phyloP scores from a whole-genome alignment of 108 stramenopile species.

The Cyclotella cryptica region DNA sequence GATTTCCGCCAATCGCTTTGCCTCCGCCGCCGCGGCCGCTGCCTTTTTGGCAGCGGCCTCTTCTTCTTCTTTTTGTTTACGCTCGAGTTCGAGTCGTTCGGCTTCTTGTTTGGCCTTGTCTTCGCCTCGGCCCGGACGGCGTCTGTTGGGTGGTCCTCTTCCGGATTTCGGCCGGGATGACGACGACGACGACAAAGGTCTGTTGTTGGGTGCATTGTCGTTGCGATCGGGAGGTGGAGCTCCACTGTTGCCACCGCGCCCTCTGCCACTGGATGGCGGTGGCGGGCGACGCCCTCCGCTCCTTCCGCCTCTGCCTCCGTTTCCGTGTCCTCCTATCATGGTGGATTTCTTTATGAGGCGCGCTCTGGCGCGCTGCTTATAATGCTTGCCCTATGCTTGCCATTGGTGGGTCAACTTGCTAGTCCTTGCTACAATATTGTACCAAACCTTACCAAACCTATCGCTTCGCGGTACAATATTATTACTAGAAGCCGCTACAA shows the following conservation, averaged over 20 bases:
- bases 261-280: conserved; percentile 5
- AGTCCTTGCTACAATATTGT: too few species aligned
- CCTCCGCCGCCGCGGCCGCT: conserved; percentile 10
- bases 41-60: conserved; percentile 17
- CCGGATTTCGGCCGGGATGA: not conserved
- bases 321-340: not conserved
- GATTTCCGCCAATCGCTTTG: conserved; percentile 24
- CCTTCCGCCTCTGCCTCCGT: not conserved
- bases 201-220: not conserved
- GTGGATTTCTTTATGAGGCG: too few species aligned
- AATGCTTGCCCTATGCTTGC: too few species aligned
- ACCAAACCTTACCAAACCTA: too few species aligned
- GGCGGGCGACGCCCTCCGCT: not conserved
- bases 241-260: not conserved
- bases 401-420: too few species aligned
- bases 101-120: not conserved
- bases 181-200: not conserved
- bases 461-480: too few species aligned
- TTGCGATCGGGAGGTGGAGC: not conserved
- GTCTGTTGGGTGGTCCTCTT: not conserved
- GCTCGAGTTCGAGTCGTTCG: not conserved
- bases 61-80: not conserved
- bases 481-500: too few species aligned
- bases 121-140: not conserved
- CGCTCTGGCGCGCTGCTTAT: too few species aligned